These are phyloP conservation scores for Geoglossum glabrum DNA, from an alignment of 495 filamentous ascomycete species.

Conservation along the genomic window DNA sequence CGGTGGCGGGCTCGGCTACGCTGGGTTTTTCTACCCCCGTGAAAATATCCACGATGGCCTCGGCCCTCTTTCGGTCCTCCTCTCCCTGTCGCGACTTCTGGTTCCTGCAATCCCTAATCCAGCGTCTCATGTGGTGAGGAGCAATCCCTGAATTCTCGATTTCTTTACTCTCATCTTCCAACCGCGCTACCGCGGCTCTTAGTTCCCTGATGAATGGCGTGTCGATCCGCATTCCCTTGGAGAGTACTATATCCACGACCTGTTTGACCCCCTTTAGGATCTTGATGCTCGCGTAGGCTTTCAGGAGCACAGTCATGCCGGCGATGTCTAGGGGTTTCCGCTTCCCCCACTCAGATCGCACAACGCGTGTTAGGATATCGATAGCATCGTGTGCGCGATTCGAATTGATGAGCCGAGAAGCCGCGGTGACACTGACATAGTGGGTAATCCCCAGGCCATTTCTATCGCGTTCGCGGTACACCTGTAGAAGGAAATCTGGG, in stretches of 20 bases:
- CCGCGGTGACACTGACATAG: neutral
- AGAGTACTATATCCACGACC: neutral
- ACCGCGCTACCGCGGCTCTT: neutral
- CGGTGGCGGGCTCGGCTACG: neutral
- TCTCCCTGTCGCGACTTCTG: neutral
- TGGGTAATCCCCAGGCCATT: neutral
- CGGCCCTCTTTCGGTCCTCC: neutral
- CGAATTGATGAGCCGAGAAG: neutral
- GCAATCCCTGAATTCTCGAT: neutral
- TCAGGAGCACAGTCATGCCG: neutral
- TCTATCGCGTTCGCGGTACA: neutral
- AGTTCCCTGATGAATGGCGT: neutral
- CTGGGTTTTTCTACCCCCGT: neutral
- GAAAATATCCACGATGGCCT: neutral
- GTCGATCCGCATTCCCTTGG: neutral
- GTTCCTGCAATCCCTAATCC: neutral
- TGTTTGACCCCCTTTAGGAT: neutral
- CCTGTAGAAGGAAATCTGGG: constrained; percentile 8
- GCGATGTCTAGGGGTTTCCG: constrained; percentile 1
- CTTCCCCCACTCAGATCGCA: neutral
- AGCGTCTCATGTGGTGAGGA: neutral
- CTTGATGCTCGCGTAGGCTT: neutral
- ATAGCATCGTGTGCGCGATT: neutral
- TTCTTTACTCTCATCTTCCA: neutral
- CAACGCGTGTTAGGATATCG: neutral